phyloP scores from a whole-genome alignment of 2,329 filamentous ascomycete species.

The Aspergillus awamori region DNA sequence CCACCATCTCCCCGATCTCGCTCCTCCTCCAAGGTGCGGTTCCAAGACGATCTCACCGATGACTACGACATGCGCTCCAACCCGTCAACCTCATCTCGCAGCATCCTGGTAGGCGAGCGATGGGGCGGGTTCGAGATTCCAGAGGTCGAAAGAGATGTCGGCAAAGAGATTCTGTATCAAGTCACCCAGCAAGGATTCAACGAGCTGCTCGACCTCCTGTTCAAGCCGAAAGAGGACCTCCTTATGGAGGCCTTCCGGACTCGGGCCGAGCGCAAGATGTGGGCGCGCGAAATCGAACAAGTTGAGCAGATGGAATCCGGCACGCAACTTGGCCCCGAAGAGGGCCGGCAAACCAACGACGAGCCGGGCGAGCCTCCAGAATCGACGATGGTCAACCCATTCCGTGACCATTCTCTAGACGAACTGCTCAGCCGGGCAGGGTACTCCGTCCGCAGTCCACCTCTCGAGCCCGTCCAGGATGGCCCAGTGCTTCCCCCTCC shows the following conservation, averaged over 20 bases:
- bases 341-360: constrained; percentile 20
- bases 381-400: constrained; percentile 31
- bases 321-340: constrained; percentile 22
- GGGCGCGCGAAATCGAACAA: constrained; percentile 46
- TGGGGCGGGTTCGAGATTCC: constrained; percentile 80
- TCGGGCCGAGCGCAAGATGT: constrained; percentile 62
- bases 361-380: constrained; percentile 35
- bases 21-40: constrained; percentile 78
- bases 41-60: constrained; percentile 67
- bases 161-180: constrained; percentile 87
- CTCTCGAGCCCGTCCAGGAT: constrained; percentile 22
- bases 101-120: constrained; percentile 66
- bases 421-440: constrained; percentile 48
- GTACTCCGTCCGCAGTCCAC: constrained; percentile 37
- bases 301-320: constrained; percentile 36
- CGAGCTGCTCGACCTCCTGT: constrained; percentile 83
- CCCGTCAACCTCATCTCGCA: constrained; percentile 71
- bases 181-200: constrained; percentile 92
- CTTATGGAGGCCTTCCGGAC: constrained; percentile 70
- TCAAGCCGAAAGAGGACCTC: constrained; percentile 77
- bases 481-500: constrained; percentile 32
- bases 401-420: constrained; percentile 44
- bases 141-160: constrained; percentile 77
- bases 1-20: constrained; percentile 61
- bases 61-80: constrained; percentile 73